Evolutionary conservation across 148 eudicot species (phyloP), one percentile per base, ranked within the genome.

Genomic region (Salicornia ramosissima): DNA sequence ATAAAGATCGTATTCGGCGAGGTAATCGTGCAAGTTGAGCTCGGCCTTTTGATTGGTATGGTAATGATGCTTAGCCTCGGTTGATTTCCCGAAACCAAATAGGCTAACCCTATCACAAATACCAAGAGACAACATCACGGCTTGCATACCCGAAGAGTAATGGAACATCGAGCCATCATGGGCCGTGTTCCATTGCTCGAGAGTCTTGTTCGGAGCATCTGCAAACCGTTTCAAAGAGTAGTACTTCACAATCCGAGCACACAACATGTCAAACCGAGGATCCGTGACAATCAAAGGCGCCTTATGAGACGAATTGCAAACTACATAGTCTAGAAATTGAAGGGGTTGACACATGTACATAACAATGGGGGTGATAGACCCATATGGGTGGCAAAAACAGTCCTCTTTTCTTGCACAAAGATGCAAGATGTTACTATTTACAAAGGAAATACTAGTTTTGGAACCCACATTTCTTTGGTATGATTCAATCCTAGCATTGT

Each of bases 131-230:
- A 93, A 69, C 87, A 86, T 79, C 52, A 93, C 86, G 11, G 98
- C 98, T 72, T 93, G 98, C 95, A 90, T 85, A 50, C 96, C 98
- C 0, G 96, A 93, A 34, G 98, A 93, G 82, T 93, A 90, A 77
- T 93, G 98, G 72, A 93, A 93, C 64, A 83, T 56, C n/a, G 78
- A 40, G 10, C 95, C 96, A 7, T 82, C 98, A 40, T 90, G 95
- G 25, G 90, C 79, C 9, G 78, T 33, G 10, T 64, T 83, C 98
- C 96, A 93, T 19, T 77, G 74, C 50, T 82, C 88, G 2, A 85
- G 13, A 36, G 80, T 75, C 82, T 77, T 73, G 70, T 82, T 90
- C 56, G 76, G 70, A 29, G 42, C 71, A 59, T 71, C 78, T 54
- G 77, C 77, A 69, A 88, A 92, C 52, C 87, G 58, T 73, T 86